Percentiles rank a stretch among this genome's conserved stretches.
Evolutionary conservation across 352 stramenopile species (phyloP).

Genomic region (Thraustotheca clavata): DNA sequence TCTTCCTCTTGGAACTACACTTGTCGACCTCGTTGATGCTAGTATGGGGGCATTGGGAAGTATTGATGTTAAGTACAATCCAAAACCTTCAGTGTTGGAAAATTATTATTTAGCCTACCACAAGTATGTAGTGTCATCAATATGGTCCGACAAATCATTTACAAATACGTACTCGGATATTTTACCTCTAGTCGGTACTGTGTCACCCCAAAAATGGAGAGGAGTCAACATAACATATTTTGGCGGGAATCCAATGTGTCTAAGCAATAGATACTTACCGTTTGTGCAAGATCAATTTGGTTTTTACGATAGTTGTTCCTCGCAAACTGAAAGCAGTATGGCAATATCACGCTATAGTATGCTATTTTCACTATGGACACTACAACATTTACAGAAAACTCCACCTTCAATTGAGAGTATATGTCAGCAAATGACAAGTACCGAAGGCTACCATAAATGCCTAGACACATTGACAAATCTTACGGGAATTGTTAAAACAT

Average conservation of each 20-base stretch:
- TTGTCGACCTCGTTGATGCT: neutral
- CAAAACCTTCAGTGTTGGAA: neutral
- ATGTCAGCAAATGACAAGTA: too few species aligned
- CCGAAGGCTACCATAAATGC: neutral
- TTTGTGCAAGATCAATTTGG: constrained; percentile 16
- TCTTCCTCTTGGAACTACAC: neutral
- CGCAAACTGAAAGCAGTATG: neutral
- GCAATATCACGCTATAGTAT: neutral
- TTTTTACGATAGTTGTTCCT: constrained; percentile 12
- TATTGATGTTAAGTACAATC: neutral
- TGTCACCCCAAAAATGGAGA: neutral
- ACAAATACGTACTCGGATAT: neutral
- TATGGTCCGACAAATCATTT: neutral
- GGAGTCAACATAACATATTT: neutral
- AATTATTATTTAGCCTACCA: neutral
- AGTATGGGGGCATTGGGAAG: neutral
- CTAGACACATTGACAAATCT: neutral
- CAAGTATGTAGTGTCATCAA: neutral
- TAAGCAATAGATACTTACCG: neutral
- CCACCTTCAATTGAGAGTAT: too few species aligned
- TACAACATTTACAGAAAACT: too few species aligned
- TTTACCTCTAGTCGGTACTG: neutral
- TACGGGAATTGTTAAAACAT: neutral
- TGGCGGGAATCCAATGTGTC: constrained; percentile 14
- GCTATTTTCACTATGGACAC: neutral